Percentiles rank a stretch among this genome's conserved stretches.
phyloP scores from a whole-genome alignment of 1,139 yeast species.

The Saccharomycopsis phalli region DNA sequence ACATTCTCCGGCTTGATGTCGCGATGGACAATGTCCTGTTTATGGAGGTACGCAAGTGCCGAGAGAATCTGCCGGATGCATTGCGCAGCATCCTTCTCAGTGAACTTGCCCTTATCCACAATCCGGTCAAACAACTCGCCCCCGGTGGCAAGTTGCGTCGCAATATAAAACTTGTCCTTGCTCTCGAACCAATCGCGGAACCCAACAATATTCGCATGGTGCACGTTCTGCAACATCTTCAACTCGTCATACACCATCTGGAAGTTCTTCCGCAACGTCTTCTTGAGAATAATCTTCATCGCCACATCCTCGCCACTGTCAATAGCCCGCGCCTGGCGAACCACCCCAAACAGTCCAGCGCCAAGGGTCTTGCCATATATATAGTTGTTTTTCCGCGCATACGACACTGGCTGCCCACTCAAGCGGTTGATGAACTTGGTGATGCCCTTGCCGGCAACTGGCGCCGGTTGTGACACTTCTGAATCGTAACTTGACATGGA shows the following conservation, averaged over 20 bases:
- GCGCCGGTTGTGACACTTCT: slow-evolving; percentile 21
- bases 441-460: slow-evolving; percentile 26
- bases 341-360: slow-evolving; percentile 89
- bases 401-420: slow-evolving; percentile 67
- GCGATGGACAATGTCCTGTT: slow-evolving; percentile 72
- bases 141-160: slow-evolving; percentile 75
- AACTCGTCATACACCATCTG: slow-evolving; percentile 69
- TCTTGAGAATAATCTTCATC: slow-evolving; percentile 73
- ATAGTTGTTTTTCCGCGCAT: slow-evolving; percentile 53
- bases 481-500: slow-evolving; percentile 10
- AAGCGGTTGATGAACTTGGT: slow-evolving; percentile 37
- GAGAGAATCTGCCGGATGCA: slow-evolving; percentile 62
- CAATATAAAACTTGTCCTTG: slow-evolving; percentile 66
- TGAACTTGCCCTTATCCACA: slow-evolving; percentile 63
- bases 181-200: slow-evolving; percentile 87
- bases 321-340: slow-evolving; percentile 60
- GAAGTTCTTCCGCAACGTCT: slow-evolving; percentile 62
- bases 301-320: slow-evolving; percentile 68
- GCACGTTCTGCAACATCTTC: slow-evolving; percentile 49
- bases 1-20: slow-evolving; percentile 89
- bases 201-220: slow-evolving; percentile 76
- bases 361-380: slow-evolving; percentile 76
- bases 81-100: slow-evolving; percentile 74
- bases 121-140: slow-evolving; percentile 88
- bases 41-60: slow-evolving; percentile 70